A percentile compares a stretch with the other conserved stretches of the same genome.
Evolutionary conservation across 1,284 basidiomycete species (phyloP).

Genomic region (Moesziomyces parantarcticus): DNA sequence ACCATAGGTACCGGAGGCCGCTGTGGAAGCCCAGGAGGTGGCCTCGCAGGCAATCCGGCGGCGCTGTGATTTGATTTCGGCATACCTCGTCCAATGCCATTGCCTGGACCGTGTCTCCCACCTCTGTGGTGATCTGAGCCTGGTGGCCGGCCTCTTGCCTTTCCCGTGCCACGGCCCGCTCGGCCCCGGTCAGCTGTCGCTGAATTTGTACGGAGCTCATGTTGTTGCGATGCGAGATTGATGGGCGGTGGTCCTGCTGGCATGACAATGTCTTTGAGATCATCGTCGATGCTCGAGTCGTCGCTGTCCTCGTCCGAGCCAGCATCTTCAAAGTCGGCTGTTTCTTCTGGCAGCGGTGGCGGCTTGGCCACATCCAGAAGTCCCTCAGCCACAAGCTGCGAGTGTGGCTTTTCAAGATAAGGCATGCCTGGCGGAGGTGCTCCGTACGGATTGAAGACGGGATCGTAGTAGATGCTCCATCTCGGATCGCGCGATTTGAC

Average conservation of each 20-base stretch:
- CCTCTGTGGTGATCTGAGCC: slow-evolving; percentile 4
- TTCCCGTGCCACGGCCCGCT: background rate
- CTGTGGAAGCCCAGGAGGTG: slow-evolving; percentile 3
- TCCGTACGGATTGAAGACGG: slow-evolving; percentile 91
- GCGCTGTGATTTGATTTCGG: slow-evolving; percentile 2
- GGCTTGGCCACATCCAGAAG: slow-evolving; percentile 40
- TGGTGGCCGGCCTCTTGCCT: slow-evolving; percentile 9
- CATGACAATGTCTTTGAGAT: slow-evolving; percentile 62
- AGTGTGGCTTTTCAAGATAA: slow-evolving; percentile 75
- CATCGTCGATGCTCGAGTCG: slow-evolving; percentile 56
- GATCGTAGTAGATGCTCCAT: slow-evolving; percentile 89
- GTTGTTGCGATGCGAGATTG: background rate
- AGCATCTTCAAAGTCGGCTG: background rate
- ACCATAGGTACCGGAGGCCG: slow-evolving; percentile 4
- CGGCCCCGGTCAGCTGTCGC: background rate
- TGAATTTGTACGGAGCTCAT: background rate
- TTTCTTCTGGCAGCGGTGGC: slow-evolving; percentile 32
- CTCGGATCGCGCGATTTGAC: slow-evolving; percentile 27
- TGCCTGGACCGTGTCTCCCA: slow-evolving; percentile 1
- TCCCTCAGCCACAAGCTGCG: slow-evolving; percentile 39
- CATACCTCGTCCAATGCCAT: background rate
- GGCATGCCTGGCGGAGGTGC: slow-evolving; percentile 97
- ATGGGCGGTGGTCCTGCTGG: slow-evolving; percentile 57
- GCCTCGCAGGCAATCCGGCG: slow-evolving; percentile 2
- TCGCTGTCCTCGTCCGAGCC: slow-evolving; percentile 33